These are phyloP conservation scores for Annulohypoxylon moriforme DNA, from an alignment of 495 filamentous ascomycete genomes.

Conservation along the genomic window DNA sequence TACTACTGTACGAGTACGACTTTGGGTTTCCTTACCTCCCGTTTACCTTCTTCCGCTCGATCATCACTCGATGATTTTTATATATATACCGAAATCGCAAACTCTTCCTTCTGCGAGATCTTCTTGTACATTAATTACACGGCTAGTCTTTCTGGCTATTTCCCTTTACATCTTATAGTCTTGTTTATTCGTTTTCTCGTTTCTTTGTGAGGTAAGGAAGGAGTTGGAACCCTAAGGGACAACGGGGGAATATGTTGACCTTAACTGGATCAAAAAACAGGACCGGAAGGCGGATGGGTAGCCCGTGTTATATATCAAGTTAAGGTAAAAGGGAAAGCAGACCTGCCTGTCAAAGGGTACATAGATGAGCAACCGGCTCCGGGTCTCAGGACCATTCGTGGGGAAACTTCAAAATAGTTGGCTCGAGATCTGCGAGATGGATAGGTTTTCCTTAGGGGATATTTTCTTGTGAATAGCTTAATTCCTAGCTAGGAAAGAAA, in stretches of 20 bases:
- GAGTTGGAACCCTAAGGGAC: conserved; percentile 23
- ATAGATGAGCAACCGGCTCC: conserved; percentile 33
- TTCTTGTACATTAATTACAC: conserved; percentile 42
- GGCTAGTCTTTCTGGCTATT: conserved; percentile 18
- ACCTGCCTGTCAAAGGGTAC: background rate
- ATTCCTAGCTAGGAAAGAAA: conserved; percentile 38
- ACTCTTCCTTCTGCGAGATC: conserved; percentile 23
- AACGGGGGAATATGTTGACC: conserved; percentile 8
- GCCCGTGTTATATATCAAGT: conserved; percentile 29
- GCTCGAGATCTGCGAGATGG: conserved; percentile 20
- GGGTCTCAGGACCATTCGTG: conserved; percentile 36
- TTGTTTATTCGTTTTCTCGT: background rate
- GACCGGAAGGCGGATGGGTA: conserved; percentile 30
- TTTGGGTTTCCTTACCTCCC: conserved; percentile 30
- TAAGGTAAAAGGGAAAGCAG: conserved; percentile 28
- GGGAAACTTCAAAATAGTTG: conserved; percentile 22
- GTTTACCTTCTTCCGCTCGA: conserved; percentile 14
- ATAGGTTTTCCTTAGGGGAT: conserved; percentile 5
- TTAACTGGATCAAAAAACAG: conserved; percentile 34
- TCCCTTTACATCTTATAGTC: conserved; percentile 15
- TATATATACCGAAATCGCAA: conserved; percentile 29
- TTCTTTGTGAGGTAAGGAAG: conserved; percentile 19
- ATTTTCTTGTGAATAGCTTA: conserved; percentile 34
- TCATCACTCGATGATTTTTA: conserved; percentile 23
- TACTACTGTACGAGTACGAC: conserved; percentile 31